Base-by-base conservation (phyloP, 2,329 filamentous ascomycete species). In the Fusarium buharicum region DNA sequence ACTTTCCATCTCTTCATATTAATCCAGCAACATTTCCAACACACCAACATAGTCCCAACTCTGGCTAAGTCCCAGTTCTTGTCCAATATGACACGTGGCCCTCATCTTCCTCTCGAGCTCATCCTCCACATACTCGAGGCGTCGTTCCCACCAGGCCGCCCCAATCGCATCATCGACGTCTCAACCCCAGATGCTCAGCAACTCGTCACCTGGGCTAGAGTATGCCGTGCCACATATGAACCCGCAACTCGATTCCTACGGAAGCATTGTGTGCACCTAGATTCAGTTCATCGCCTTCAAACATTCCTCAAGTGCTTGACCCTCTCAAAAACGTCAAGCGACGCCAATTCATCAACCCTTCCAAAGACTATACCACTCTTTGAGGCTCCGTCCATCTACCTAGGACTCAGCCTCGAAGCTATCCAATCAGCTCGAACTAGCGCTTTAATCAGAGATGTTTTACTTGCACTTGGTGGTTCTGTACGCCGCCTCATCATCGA, bases 401-500 rank as follows among this genome's bases (percentile, higher is more conserved):
- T 66, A 1, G 59, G 59, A 1, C 44, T 66, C 5, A 17, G 20
- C 4, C 46, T 41, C 2, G 39, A 55, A 12, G 44, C 44, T 4
- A 39, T 59, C 8, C 49, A 50, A 20, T 39, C 48, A 0, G 3
- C 43, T 28, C 11, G 37, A 13, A 30, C 31, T 1, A 17, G 12
- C 0, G 45, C 45, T 3, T 16, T 52, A 0, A 30, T 66, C 1
- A 41, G 61, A 1, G 48, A 64, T 12, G 13, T 66, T 0, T 46
- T 66, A 4, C 11, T 43, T 6, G 16, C 30, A 6, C 34, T 66
- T 0, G 44, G 62, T 4, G 14, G 18, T 12, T 66, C 63, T 0
- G 12, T 66, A 1, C 59, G 54, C 16, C 58, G 59, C 2, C 36
- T 66, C 3, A 53, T 66, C 8, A 6, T 66, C 12, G 62, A 66